phyloP scores from a whole-genome alignment of 306 rosid genomes.

The Cicer yamashitae region DNA sequence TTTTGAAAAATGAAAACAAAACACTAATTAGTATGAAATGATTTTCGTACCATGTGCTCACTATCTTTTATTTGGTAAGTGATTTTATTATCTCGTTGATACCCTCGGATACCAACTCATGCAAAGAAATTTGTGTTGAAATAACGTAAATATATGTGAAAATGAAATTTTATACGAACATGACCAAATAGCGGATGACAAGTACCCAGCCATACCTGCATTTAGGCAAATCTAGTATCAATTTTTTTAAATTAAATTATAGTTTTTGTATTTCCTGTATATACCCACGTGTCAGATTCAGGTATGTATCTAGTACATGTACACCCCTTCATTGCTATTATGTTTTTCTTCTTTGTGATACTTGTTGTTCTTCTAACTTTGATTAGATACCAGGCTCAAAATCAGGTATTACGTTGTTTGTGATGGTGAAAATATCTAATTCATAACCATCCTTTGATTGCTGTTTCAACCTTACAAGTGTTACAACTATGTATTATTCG shows the following conservation, averaged over 20 bases:
- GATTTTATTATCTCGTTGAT: neutral
- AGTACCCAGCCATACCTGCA: neutral
- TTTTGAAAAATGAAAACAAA: neutral
- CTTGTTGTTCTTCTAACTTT: slow-evolving; percentile 1
- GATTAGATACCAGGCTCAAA: neutral
- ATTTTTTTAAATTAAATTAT: neutral
- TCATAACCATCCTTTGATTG: slow-evolving; percentile 13
- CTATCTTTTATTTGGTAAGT: neutral
- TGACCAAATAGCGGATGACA: neutral
- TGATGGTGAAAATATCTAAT: neutral
- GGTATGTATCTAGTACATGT: neutral
- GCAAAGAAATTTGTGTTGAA: neutral
- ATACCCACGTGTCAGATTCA: neutral
- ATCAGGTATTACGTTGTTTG: neutral
- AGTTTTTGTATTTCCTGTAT: neutral
- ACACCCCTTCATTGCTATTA: slow-evolving; percentile 3
- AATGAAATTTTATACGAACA: neutral
- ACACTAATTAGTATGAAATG: too few relatives aligned
- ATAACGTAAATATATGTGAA: neutral
- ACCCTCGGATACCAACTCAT: neutral
- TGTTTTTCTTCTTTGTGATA: neutral
- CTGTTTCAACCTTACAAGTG: slow-evolving; percentile 15
- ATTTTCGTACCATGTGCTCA: neutral
- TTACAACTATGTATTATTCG: neutral
- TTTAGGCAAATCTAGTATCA: neutral